Evolutionary conservation across 805 yeast species (phyloP), one percentile per base, ranked within the genome.

Genomic region (Myxozyma vanderwaltii): DNA sequence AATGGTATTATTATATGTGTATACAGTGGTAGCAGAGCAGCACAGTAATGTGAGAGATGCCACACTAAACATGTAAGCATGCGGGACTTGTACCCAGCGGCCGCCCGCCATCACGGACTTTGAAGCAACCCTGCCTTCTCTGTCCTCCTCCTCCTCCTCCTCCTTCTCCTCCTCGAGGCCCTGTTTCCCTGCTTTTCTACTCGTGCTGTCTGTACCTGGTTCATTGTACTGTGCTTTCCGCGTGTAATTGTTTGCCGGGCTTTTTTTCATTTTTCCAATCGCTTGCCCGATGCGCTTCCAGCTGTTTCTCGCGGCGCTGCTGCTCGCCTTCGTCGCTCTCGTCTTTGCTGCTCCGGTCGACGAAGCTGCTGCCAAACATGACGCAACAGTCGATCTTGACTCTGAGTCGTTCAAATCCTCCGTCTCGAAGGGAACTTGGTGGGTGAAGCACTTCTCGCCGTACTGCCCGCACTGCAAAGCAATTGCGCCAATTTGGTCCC

Each of bases 371-470:
- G 36, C 51, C 29, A 24, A 43, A 36, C 15, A 43, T 36, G 52
- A 48, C 26, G 51, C 59, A 13, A 56, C 64, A n/a, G 52, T 56
- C 33, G 58, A 62, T 31, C 59, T 62, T 23, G 64, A 51, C 51
- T 46, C 61, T 17, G 29, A 33, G 8, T 12, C 51, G 23, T 59
- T 60, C 59, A 21, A 44, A 33, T 7, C 43, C 12, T 29, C 48
- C 12, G 38, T 60, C 35, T 55, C 51, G n/a, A 26, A 77, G 8
- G 86, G 86, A 2, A 74, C 85, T 21, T 86, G 91, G 68, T 79
- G 92, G 69, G 85, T 92, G 35, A 97, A 92, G 74, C 91, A 90
- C 74, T 94, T 75, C 71, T 89, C 96, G 33, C 99, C 99, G 0
- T 86, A 86, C 68, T 94, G 99, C 71, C 71, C 76, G 6, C 98